Percentiles rank a stretch among this genome's conserved stretches.
These are phyloP conservation scores for Zygoascus ofunaensis DNA, from an alignment of 805 yeast genomes.

Conservation along the genomic window DNA sequence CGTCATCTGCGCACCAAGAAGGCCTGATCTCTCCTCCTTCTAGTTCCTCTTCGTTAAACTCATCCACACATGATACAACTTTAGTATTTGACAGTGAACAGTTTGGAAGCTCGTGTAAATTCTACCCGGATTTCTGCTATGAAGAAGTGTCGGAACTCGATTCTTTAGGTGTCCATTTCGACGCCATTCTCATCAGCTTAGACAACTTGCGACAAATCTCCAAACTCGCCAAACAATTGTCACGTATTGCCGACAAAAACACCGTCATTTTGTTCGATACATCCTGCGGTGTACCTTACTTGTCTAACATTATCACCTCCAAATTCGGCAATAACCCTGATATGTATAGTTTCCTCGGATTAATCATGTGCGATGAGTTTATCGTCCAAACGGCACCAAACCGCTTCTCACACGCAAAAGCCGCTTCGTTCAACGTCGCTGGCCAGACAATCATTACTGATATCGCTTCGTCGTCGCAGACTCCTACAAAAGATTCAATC, in stretches of 20 bases:
- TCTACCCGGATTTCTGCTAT: conserved; percentile 12
- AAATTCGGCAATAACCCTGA: conserved; percentile 1
- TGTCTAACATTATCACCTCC: neutral
- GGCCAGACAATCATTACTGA: conserved; percentile 3
- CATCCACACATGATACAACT: neutral
- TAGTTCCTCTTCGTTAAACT: neutral
- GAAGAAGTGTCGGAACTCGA: conserved; percentile 5
- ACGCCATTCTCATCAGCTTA: conserved; percentile 5
- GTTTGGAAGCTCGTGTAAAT: conserved; percentile 12
- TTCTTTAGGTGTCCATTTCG: conserved; percentile 2
- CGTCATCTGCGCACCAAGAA: neutral
- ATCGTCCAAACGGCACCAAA: neutral
- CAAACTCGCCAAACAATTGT: conserved; percentile 1
- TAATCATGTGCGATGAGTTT: conserved; percentile 3
- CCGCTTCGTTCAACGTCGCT: neutral
- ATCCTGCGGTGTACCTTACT: conserved; percentile 3
- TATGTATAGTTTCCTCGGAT: neutral
- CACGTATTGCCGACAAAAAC: neutral
- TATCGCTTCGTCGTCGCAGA: conserved; percentile 1
- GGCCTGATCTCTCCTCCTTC: neutral
- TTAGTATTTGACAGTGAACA: conserved; percentile 6
- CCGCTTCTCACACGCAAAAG: neutral
- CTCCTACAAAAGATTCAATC: neutral
- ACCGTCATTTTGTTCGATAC: conserved; percentile 4
- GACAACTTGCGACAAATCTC: conserved; percentile 5